Evolutionary conservation across 1,139 yeast genomes (phyloP).

Genomic region (Nakaseomyces nivariensis): DNA sequence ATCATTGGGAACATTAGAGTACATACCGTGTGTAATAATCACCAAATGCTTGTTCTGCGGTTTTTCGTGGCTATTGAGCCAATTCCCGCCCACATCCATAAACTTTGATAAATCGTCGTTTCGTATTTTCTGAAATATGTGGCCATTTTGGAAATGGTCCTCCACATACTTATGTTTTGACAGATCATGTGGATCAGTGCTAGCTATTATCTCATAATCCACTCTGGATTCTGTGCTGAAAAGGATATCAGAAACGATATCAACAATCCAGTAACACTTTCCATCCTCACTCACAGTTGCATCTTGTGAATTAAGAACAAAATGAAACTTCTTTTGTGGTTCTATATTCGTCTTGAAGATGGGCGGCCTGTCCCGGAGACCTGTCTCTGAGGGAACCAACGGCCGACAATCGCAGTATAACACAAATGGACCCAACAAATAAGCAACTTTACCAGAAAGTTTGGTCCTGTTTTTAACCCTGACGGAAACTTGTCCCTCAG

Average conservation of each 20-base stretch:
- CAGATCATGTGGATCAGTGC: conserved; percentile 33
- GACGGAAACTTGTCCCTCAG: not conserved
- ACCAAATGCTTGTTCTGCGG: conserved; percentile 14
- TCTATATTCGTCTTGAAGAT: conserved; percentile 62
- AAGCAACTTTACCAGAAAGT: conserved; percentile 75
- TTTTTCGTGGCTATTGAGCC: not conserved
- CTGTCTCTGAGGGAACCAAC: conserved; percentile 34
- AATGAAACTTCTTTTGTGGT: conserved; percentile 51
- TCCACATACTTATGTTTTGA: not conserved
- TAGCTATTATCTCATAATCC: conserved; percentile 59
- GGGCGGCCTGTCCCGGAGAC: conserved; percentile 47
- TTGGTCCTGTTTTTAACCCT: conserved; percentile 61
- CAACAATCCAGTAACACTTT: conserved; percentile 67
- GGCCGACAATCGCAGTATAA: conserved; percentile 73
- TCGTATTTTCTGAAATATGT: conserved; percentile 43
- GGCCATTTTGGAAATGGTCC: conserved; percentile 4
- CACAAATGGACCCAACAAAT: conserved; percentile 83
- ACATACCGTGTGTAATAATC: conserved; percentile 71
- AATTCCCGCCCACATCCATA: conserved; percentile 2
- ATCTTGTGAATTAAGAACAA: not conserved
- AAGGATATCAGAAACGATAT: conserved; percentile 74
- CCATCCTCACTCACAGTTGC: not conserved
- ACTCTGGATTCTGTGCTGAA: conserved; percentile 64
- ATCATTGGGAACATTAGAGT: conserved; percentile 80
- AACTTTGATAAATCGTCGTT: conserved; percentile 62